These are phyloP conservation scores for Salix caprea DNA, from an alignment of 345 rosid genomes.

Conservation along the genomic window DNA sequence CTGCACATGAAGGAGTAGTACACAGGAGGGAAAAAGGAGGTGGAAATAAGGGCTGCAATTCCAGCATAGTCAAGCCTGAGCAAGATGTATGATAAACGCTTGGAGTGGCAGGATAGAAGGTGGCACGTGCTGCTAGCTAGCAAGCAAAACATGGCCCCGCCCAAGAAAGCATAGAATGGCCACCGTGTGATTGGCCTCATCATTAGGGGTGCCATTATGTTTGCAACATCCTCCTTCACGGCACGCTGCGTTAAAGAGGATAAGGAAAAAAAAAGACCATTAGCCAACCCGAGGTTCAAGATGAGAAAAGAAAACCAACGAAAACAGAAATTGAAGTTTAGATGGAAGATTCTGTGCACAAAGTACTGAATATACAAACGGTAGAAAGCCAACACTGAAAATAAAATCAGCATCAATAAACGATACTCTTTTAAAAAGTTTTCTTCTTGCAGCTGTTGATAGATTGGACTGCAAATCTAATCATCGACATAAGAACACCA, in stretches of 20 bases:
- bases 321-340: not conserved
- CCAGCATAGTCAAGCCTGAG: conserved; percentile 88
- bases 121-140: conserved; percentile 86
- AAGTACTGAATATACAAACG: not conserved
- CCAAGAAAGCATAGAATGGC: conserved; percentile 88
- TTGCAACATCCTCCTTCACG: conserved; percentile 67
- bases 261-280: not conserved
- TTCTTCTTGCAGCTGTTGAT: not conserved
- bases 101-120: conserved; percentile 85
- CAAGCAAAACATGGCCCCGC: conserved; percentile 96
- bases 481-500: not conserved
- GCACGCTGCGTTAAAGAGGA: conserved; percentile 42
- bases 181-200: conserved; percentile 77
- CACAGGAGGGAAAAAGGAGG: conserved; percentile 86
- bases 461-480: not conserved
- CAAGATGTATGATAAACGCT: conserved; percentile 77
- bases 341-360: not conserved
- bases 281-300: conserved; percentile 13
- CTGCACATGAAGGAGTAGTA: conserved; percentile 91
- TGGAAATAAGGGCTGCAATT: conserved; percentile 78
- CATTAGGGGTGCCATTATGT: conserved; percentile 69
- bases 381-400: not conserved
- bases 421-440: not conserved
- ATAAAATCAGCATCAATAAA: not conserved
- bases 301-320: not conserved